Base-by-base conservation (phyloP, 768 basidiomycete genomes). In the Paxillus ammoniavirescens region DNA sequence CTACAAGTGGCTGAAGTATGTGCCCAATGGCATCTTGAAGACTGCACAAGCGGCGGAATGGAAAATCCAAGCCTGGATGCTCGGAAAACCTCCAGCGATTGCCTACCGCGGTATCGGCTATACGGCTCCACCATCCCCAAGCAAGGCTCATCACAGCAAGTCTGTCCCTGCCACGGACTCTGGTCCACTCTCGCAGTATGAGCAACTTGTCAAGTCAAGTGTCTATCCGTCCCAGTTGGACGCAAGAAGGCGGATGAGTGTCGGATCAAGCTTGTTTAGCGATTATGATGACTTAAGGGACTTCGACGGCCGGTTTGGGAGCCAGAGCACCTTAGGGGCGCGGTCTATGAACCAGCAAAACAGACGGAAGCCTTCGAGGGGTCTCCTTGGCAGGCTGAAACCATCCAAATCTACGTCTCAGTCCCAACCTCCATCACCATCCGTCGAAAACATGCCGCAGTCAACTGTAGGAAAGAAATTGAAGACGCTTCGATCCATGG, bases 41-140 rank as follows among this genome's bases (percentile, higher is more conserved):
- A 94, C 94, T 0, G 96, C 94, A 0, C 94, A 96, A 69, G 91
- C 93, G 4, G 96, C 96, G 0, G 96, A 99, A 65, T 98, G 94
- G 94, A 93, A 89, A 69, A 77, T 98, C 42, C 93, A 97, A 65
- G 90, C 91, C 0, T 98, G 95, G 91, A 91, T 92, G 86, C 82
- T 99, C 30, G 97, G 96, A 58, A 98, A 98, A 64, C 91, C 93
- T 15, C 95, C 94, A 9, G 85, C 87, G 2, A 77, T 93, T 40
- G 79, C 88, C 1, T 93, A 86, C 62, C 82, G 91, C 61, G 93
- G 91, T 30, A 94, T 97, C 63, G 93, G 90, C 17, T 93, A 89
- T 64, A 83, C 83, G 41, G 82, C 81, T 17, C 67, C 70, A 15
- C 63, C 69, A 8, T 60, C 74, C 62, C 46, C 73, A 63, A 51